Percentiles rank a stretch among this genome's conserved stretches.
Conservation (phyloP, 1,284 basidiomycete species). For the Pulveroboletus sp. region DNA sequence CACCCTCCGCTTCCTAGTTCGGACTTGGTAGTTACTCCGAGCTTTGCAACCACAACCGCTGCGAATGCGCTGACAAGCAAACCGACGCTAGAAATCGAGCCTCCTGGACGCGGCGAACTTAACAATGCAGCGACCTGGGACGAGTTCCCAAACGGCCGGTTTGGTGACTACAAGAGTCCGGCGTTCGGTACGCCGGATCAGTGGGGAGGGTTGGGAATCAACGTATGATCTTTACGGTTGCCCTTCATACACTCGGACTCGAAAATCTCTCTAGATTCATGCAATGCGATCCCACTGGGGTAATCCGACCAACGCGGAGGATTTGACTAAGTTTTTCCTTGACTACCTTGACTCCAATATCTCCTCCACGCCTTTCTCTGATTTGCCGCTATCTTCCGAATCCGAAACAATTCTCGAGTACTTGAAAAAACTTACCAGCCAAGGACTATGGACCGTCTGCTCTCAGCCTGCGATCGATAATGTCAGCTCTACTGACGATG, state of each 20-base stretch:
- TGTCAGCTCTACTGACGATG: slow-evolving; percentile 64
- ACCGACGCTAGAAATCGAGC: slow-evolving; percentile 46
- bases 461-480: slow-evolving; percentile 95
- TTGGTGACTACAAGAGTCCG: slow-evolving; percentile 95
- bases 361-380: slow-evolving; percentile 85
- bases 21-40: slow-evolving; percentile 55
- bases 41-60: slow-evolving; percentile 43
- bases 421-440: slow-evolving; percentile 72
- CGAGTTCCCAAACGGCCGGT: slow-evolving; percentile 98
- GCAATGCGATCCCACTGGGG: slow-evolving; percentile 82
- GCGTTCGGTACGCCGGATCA: slow-evolving; percentile 84
- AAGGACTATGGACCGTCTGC: slow-evolving; percentile 93
- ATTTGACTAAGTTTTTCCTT: slow-evolving; percentile 81
- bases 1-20: slow-evolving; percentile 29
- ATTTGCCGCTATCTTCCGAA: slow-evolving; percentile 80
- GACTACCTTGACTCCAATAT: slow-evolving; percentile 72
- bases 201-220: slow-evolving; percentile 62
- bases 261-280: slow-evolving; percentile 43
- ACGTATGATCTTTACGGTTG: slow-evolving; percentile 36
- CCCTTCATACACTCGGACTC: background rate
- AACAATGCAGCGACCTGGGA: slow-evolving; percentile 87
- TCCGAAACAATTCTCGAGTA: slow-evolving; percentile 79
- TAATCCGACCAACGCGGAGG: slow-evolving; percentile 61
- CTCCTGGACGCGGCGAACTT: slow-evolving; percentile 62
- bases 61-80: slow-evolving; percentile 51